Conservation (phyloP, 192 early-diverging fungal species). For the Cladochytrium replicatum region DNA sequence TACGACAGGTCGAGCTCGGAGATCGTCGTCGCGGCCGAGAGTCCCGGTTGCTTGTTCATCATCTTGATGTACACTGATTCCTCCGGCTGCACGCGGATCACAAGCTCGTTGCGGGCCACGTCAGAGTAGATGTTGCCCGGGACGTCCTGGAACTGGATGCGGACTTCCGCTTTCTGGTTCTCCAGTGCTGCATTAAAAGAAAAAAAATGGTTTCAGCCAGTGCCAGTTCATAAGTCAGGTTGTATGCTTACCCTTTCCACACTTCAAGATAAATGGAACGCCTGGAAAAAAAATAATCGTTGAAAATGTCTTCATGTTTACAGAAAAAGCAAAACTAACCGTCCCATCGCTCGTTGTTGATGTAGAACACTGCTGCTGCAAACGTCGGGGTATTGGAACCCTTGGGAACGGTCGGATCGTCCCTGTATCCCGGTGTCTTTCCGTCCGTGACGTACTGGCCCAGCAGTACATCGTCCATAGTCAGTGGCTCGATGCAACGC, state of each 20-base stretch:
- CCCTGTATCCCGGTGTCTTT: slow-evolving; percentile 81
- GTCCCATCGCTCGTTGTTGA: slow-evolving; percentile 94
- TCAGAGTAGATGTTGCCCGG: slow-evolving; percentile 68
- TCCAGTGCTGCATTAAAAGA: slow-evolving; percentile 54
- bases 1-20: slow-evolving; percentile 93
- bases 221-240: too few relatives aligned
- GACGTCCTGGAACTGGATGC: slow-evolving; percentile 94
- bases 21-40: slow-evolving; percentile 71
- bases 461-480: slow-evolving; percentile 72
- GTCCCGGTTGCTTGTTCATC: slow-evolving; percentile 86
- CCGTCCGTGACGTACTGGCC: slow-evolving; percentile 87
- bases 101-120: slow-evolving; percentile 86
- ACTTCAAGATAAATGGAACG: slow-evolving; percentile 72
- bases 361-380: slow-evolving; percentile 76
- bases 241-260: slow-evolving; percentile 37
- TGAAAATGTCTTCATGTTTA: background rate
- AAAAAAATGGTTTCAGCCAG: background rate
- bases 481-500: slow-evolving; percentile 62
- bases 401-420: slow-evolving; percentile 81
- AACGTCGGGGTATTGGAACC: slow-evolving; percentile 82
- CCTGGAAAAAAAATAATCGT: slow-evolving; percentile 11
- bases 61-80: slow-evolving; percentile 92
- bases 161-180: slow-evolving; percentile 87
- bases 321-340: slow-evolving; percentile 19
- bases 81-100: slow-evolving; percentile 86